Base-by-base conservation (phyloP, 208 protist species). In the Wallacemonas rigidus region DNA sequence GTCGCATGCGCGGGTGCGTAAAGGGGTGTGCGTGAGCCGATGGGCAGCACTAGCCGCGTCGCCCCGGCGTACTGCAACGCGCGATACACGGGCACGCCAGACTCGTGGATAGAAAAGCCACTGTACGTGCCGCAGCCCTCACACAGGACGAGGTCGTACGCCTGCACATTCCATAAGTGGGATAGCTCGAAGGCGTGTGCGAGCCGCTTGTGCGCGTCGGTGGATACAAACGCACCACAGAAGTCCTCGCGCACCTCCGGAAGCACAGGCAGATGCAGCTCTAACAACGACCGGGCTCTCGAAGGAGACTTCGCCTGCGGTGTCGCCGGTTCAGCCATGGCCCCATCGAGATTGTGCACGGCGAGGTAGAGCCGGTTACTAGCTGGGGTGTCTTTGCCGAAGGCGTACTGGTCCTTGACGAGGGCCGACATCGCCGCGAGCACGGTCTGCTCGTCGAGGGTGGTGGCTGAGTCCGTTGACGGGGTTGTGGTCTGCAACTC, bases 1-100 rank as follows among this genome's bases (percentile, higher is more conserved):
- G 56, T 62, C 36, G 45, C 12, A 36, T 3, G 7, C 57, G 17
- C 57, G 9, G 57, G 11, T n/a, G n/a, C 60, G 26, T 65, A 68
- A 53, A 36, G 64, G 50, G 11, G 79, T 71, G 4, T 44, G 80
- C 15, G 44, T 69, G 76, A 44, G 60, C 81, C 76, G 7, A 76
- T 64, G 7, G 85, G 72, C 35, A 89, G 60, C 55, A 89, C 58
- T 76, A 89, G 55, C 15, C 81, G 78, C 8, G 64, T 38, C 15
- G 85, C 85, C 17, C 85, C 80, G 7, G 85, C 85, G 79, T 87
- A 86, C 71, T 82, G 79, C 62, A 89, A 72, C n/a, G 80, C 55
- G n/a, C 85, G 67, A 57, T 89, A 87, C 2, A 89, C 78, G 38
- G 85, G 85, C 7, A 89, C 69, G 58, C 85, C 85, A 35, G 85